A percentile compares a stretch with the other conserved stretches of the same genome.
These are phyloP conservation scores for Terfezia claveryi DNA, from an alignment of 495 filamentous ascomycete genomes.

Conservation along the genomic window DNA sequence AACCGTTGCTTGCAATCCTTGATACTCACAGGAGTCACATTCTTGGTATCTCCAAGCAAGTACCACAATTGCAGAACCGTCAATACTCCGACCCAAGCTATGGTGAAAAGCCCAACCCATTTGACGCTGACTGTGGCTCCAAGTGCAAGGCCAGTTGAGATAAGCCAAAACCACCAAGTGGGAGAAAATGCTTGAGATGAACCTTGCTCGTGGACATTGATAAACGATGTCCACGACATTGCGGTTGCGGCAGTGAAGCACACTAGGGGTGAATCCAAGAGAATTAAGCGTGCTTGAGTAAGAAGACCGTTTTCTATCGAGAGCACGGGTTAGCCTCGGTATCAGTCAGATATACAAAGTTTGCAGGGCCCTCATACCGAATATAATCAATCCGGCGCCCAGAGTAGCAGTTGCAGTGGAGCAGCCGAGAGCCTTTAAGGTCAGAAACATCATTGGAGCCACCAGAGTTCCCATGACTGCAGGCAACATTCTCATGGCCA, in stretches of 20 bases:
- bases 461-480: constrained; percentile 70
- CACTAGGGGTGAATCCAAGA: constrained; percentile 86
- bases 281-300: constrained; percentile 83
- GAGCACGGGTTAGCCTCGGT: no score
- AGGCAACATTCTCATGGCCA: constrained; percentile 87
- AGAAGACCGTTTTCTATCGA: constrained; percentile 70
- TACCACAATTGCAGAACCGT: constrained; percentile 88
- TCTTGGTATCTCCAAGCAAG: constrained; percentile 66
- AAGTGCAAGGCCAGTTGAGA: constrained; percentile 61
- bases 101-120: constrained; percentile 97
- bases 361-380: constrained; percentile 35
- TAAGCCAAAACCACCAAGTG: constrained; percentile 97
- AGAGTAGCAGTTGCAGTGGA: constrained; percentile 60
- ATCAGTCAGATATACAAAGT: constrained; percentile 3
- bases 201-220: constrained; percentile 89
- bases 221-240: constrained; percentile 76
- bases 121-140: constrained; percentile 91
- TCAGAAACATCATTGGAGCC: constrained; percentile 81
- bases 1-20: no score
- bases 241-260: constrained; percentile 85
- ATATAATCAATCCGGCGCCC: constrained; percentile 69
- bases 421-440: constrained; percentile 75
- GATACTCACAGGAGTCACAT: constrained; percentile 44
- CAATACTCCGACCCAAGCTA: constrained; percentile 88
- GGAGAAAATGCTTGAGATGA: constrained; percentile 63